phyloP scores from a whole-genome alignment of 1,284 basidiomycete species.

The Coniferiporia sulphurascens region DNA sequence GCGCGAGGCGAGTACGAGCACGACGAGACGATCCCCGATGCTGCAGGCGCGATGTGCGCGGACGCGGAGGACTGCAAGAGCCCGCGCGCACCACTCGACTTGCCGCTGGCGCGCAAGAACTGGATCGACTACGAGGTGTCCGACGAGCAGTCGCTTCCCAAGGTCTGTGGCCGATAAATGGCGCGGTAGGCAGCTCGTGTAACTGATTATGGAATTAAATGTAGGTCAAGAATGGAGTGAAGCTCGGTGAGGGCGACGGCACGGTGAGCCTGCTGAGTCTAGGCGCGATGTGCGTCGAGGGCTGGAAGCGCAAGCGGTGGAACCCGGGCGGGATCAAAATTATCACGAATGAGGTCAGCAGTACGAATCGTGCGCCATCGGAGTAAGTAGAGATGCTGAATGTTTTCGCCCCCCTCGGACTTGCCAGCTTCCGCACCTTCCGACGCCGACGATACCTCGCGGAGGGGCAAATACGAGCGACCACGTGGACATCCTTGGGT shows the following conservation, averaged over 20 bases:
- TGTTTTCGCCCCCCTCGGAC: background rate
- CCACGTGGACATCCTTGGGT: conserved; percentile 93
- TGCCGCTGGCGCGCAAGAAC: conserved; percentile 56
- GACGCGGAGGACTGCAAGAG: conserved; percentile 38
- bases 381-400: background rate
- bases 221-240: conserved; percentile 76
- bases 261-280: conserved; percentile 88
- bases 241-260: conserved; percentile 92
- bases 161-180: conserved; percentile 33
- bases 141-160: conserved; percentile 57
- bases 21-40: conserved; percentile 54
- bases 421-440: conserved; percentile 77
- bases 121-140: conserved; percentile 86
- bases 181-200: background rate
- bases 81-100: conserved; percentile 45
- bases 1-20: conserved; percentile 65
- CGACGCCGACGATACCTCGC: conserved; percentile 69
- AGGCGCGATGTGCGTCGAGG: conserved; percentile 93
- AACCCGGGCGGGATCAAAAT: conserved; percentile 90
- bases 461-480: conserved; percentile 90
- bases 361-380: background rate
- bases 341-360: conserved; percentile 76
- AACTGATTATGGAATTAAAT: background rate
- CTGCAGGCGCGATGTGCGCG: conserved; percentile 36
- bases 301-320: conserved; percentile 89